Base-by-base conservation (phyloP, 768 basidiomycete genomes). In the Coprinellus aureogranulatus region DNA sequence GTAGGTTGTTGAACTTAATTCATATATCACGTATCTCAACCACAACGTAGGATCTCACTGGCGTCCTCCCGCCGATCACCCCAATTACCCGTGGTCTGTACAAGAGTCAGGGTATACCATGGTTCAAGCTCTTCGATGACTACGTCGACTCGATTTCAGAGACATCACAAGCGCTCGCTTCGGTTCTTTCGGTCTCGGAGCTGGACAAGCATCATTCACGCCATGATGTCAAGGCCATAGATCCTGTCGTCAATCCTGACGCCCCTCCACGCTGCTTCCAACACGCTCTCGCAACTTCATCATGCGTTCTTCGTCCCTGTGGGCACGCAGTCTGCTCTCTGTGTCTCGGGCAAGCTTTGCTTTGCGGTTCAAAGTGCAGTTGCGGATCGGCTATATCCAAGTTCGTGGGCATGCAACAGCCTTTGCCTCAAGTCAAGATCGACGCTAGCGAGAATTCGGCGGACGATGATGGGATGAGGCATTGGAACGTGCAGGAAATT, bases 281-380 rank as follows among this genome's bases (percentile, higher is more conserved):
- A 16, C 61, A 64, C 41, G 37, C 40, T 30, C 44, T 23, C 14
- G 4, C 53, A 6, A 22, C 42, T 3, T 4, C 57, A 3, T 25
- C 54, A 4, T 49, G 42, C 26, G 53, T 64, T 30, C 62, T 62
- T 30, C 58, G 63, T 4, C 63, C 63, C 1, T 64, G 63, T 53
- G 50, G 52, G 3, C 63, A 64, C 40, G 44, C 49, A 11, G 63
- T 30, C 2, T 64, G 63, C 52, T 20, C 25, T 30, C 42, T 28
- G 27, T 64, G 63, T 45, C 28, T 63, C 30, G 63, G 63, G 14
- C 30, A 16, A 3, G 47, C 63, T 16, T 6, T 34, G 47, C 27
- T 57, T 18, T 53, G 59, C 18, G 39, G 59, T 2, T 62, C 63
- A 31, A 6, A 48, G 26, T 64, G 61, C 50, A 30, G 31, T 18